Evolutionary conservation across 2,329 filamentous ascomycete genomes (phyloP).

Genomic region (Epichloe elymi): DNA sequence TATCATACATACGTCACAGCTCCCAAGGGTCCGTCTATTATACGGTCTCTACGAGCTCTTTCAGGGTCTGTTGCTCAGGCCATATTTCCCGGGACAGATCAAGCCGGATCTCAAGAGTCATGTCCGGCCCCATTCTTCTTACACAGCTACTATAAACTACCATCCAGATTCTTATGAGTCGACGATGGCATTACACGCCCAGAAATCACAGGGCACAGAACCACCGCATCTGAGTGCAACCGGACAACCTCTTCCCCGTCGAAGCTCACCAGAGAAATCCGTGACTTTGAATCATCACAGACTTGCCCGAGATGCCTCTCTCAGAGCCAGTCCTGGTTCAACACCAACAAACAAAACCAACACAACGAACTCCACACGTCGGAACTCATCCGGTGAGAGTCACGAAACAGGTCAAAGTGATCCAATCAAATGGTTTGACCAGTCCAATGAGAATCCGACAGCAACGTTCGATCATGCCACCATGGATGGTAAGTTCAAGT

Average conservation of each 20-base stretch:
- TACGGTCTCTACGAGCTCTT: not conserved
- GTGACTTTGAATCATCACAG: conserved; percentile 34
- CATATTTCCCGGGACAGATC: not conserved
- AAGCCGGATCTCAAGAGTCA: not conserved
- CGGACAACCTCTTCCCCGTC: conserved; percentile 30
- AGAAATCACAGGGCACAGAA: conserved; percentile 12
- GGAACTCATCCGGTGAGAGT: conserved; percentile 36
- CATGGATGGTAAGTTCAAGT: conserved; percentile 33
- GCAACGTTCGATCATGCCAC: conserved; percentile 26
- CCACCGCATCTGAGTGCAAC: conserved; percentile 14
- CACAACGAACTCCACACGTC: conserved; percentile 13
- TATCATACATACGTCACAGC: conserved; percentile 3
- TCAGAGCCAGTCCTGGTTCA: conserved; percentile 15
- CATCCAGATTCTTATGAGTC: conserved; percentile 6
- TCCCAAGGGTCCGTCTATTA: not conserved
- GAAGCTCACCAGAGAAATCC: conserved; percentile 31
- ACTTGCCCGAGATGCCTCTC: conserved; percentile 28
- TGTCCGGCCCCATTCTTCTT: not conserved
- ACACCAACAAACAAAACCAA: conserved; percentile 9
- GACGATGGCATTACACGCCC: conserved; percentile 19
- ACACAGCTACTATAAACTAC: not conserved
- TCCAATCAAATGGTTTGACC: conserved; percentile 40
- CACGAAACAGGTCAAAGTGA: conserved; percentile 36
- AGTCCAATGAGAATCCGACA: conserved; percentile 36
- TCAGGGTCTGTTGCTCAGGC: not conserved